phyloP scores from a whole-genome alignment of 169 alveolate species.

The Miamiensis avidus region DNA sequence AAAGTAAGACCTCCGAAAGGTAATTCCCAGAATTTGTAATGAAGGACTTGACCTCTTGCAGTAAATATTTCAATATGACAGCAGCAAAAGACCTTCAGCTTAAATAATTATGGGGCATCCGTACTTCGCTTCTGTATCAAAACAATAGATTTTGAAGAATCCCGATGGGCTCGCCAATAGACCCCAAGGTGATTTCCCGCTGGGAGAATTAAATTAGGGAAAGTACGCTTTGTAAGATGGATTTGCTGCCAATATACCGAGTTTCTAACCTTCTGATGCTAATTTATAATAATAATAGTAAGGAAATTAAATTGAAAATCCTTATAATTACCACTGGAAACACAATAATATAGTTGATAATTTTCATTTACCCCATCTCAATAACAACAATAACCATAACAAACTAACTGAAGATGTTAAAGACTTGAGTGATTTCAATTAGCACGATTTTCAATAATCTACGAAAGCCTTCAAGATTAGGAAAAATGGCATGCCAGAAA shows the following conservation, averaged over 20 bases:
- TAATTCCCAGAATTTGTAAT: conserved; percentile 50
- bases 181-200: no score
- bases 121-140: conserved; percentile 18
- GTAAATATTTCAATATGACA: conserved; percentile 28
- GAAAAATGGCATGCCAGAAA: neutral
- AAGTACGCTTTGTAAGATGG: no score
- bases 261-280: no score
- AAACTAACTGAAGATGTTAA: neutral
- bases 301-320: no score
- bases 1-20: conserved; percentile 49
- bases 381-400: neutral
- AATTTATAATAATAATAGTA: no score
- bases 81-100: conserved; percentile 30
- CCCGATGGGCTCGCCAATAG: no score
- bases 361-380: no score
- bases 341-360: neutral
- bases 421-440: neutral
- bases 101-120: conserved; percentile 30
- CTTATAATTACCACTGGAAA: neutral
- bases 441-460: no score
- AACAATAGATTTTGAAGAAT: no score
- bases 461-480: neutral
- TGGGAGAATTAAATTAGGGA: no score
- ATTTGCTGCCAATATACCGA: no score
- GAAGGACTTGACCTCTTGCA: conserved; percentile 27